These are phyloP conservation scores for Xerocomus amazonicus DNA, from an alignment of 1,284 basidiomycete species.

Conservation along the genomic window DNA sequence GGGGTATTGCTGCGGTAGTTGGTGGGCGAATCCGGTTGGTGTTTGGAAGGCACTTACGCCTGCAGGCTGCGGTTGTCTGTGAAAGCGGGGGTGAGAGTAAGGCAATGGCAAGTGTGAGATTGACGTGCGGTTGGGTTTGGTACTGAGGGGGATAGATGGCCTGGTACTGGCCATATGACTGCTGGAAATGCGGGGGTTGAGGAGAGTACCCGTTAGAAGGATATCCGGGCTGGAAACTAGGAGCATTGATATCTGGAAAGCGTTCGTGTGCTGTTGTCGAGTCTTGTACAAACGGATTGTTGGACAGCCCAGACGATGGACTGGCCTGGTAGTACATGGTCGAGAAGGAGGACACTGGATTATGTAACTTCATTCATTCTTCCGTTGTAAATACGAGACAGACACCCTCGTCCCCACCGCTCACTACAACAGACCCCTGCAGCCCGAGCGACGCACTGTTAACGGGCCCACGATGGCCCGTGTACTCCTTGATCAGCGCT, in stretches of 20 bases:
- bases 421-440: conserved; percentile 66
- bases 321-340: conserved; percentile 34
- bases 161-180: background rate
- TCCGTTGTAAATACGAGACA: conserved; percentile 79
- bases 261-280: conserved; percentile 43
- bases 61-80: conserved; percentile 27
- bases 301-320: conserved; percentile 34
- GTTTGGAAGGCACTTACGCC: conserved; percentile 28
- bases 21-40: conserved; percentile 28
- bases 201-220: conserved; percentile 25
- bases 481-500: conserved; percentile 72
- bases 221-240: conserved; percentile 27
- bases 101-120: background rate
- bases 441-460: conserved; percentile 74
- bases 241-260: conserved; percentile 48
- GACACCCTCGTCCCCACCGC: conserved; percentile 82
- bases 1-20: conserved; percentile 26
- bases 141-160: conserved; percentile 13
- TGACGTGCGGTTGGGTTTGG: conserved; percentile 16
- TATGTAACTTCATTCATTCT: conserved; percentile 34
- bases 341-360: conserved; percentile 10
- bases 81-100: background rate
- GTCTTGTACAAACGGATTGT: conserved; percentile 56
- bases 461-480: conserved; percentile 82
- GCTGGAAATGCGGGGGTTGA: conserved; percentile 26